Evolutionary conservation across 2,329 filamentous ascomycete species (phyloP).

Genomic region (Orbilia ellipsospora): DNA sequence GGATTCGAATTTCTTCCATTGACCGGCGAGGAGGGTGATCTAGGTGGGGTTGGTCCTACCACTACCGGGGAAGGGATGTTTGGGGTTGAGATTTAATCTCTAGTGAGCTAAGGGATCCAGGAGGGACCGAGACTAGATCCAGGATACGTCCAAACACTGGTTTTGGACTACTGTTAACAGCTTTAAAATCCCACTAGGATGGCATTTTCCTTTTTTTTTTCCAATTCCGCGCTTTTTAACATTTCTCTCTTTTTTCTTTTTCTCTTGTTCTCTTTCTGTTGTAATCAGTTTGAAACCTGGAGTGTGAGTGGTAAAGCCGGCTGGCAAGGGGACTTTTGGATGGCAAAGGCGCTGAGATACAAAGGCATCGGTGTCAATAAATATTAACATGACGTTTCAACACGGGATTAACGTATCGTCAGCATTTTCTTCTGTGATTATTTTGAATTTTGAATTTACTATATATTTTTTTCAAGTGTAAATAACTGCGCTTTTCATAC

Average conservation of each 20-base stretch:
- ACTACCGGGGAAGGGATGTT: constrained; percentile 31
- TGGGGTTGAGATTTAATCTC: constrained; percentile 36
- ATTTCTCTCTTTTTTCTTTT: background rate
- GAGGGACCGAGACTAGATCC: too few species aligned
- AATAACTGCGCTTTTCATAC: too few species aligned
- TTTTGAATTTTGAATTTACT: background rate
- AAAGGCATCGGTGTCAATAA: constrained; percentile 1
- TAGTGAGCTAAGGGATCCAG: background rate
- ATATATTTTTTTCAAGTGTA: too few species aligned
- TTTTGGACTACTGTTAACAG: too few species aligned
- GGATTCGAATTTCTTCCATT: constrained; percentile 49
- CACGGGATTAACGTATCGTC: constrained; percentile 14
- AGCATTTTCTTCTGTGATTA: background rate
- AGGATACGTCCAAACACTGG: background rate
- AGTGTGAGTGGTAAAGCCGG: background rate
- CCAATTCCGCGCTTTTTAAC: too few species aligned
- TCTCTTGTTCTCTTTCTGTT: background rate
- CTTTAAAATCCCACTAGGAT: background rate
- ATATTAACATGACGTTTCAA: constrained; percentile 27
- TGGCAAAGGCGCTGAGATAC: constrained; percentile 10
- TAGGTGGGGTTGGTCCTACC: constrained; percentile 15
- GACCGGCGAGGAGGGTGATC: constrained; percentile 42
- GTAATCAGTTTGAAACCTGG: background rate
- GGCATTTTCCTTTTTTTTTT: constrained; percentile 11
- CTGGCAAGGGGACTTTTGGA: too few species aligned